These are phyloP conservation scores for Tuber umbilicatum DNA, from an alignment of 495 filamentous ascomycete species.

Conservation along the genomic window DNA sequence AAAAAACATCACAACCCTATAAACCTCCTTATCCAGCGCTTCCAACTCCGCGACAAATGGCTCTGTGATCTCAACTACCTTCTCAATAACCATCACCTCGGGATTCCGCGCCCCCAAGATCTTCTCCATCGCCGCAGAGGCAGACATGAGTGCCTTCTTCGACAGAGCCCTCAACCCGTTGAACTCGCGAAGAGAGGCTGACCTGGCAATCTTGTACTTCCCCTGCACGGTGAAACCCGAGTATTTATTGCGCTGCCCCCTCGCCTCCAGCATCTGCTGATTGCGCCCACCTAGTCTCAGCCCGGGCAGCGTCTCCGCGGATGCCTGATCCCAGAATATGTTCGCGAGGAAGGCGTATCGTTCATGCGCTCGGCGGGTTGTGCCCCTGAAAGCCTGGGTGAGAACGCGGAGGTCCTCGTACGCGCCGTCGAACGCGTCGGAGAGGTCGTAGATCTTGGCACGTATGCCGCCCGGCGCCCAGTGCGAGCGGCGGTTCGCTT, in stretches of 20 bases:
- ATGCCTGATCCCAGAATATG: neutral
- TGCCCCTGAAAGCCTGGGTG: neutral
- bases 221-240: neutral
- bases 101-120: neutral
- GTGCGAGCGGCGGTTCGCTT: neutral
- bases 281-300: neutral
- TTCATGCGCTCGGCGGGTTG: neutral
- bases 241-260: neutral
- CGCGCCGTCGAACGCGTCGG: neutral
- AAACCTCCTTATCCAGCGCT: conserved; percentile 4
- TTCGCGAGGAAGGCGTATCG: neutral
- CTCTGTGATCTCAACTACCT: neutral
- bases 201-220: neutral
- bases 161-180: neutral
- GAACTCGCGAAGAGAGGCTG: neutral
- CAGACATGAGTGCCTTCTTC: neutral
- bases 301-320: neutral
- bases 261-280: neutral
- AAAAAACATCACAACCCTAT: neutral
- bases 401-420: neutral
- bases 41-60: neutral
- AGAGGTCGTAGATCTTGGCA: neutral
- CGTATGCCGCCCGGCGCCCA: neutral
- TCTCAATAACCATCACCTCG: neutral
- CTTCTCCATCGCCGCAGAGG: neutral